Evolutionary conservation across 2,329 filamentous ascomycete species (phyloP).

Genomic region (Blastomyces parvus): DNA sequence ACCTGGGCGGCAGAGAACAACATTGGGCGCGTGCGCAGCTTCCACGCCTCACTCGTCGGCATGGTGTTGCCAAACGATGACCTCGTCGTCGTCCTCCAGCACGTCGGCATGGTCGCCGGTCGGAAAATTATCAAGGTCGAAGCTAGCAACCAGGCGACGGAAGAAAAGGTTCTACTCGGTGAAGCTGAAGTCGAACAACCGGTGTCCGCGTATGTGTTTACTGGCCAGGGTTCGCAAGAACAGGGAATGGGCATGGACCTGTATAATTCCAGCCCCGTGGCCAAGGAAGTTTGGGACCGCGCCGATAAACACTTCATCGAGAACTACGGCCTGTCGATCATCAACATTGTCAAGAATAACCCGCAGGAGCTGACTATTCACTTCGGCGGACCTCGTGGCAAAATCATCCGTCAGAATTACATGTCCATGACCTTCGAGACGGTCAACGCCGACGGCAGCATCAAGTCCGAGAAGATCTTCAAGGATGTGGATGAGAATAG

Average conservation of each 20-base stretch:
- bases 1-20: constrained; percentile 99
- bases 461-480: constrained; percentile 99
- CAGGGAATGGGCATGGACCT: constrained; percentile 99
- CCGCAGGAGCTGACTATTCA: constrained; percentile 97
- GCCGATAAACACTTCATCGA: constrained; percentile 97
- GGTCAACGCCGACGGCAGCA: constrained; percentile 79
- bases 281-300: constrained; percentile 94
- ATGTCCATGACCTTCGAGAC: constrained; percentile 99
- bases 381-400: constrained; percentile 92
- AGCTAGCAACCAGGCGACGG: constrained; percentile 86
- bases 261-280: constrained; percentile 85
- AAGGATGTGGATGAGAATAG: constrained; percentile 93
- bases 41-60: constrained; percentile 91
- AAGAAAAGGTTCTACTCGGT: constrained; percentile 89
- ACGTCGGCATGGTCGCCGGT: constrained; percentile 93
- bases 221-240: constrained; percentile 95
- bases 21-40: constrained; percentile 90
- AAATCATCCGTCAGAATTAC: constrained; percentile 97
- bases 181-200: constrained; percentile 98
- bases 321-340: constrained; percentile 97
- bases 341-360: constrained; percentile 98
- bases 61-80: constrained; percentile 98
- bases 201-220: constrained; percentile 94
- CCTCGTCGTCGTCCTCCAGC: constrained; percentile 88
- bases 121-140: constrained; percentile 99